A percentile compares a stretch with the other conserved stretches of the same genome.
phyloP scores from a whole-genome alignment of 164 flowering plant species.

The Brasenia schreberi region DNA sequence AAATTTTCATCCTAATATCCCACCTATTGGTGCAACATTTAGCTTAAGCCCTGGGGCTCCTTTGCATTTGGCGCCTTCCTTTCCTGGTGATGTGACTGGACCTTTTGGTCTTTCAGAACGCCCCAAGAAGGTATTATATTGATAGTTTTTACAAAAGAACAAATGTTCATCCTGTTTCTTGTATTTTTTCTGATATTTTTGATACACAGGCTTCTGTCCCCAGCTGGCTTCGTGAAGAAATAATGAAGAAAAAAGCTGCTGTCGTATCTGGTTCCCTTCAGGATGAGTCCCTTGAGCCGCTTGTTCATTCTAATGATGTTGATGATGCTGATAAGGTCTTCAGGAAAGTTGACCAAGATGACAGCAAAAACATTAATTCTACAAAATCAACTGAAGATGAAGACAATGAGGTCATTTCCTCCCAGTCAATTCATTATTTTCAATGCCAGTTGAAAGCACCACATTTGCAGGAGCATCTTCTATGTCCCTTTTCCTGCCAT shows the following conservation, averaged over 20 bases:
- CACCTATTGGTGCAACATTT: conserved; percentile 36
- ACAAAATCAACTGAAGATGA: conserved; percentile 71
- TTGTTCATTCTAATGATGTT: conserved; percentile 34
- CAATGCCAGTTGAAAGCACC: too few species aligned
- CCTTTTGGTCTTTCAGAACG: conserved; percentile 52
- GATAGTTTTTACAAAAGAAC: neutral
- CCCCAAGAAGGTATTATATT: conserved; percentile 77
- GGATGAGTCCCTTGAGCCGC: conserved; percentile 33
- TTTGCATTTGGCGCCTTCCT: conserved; percentile 43
- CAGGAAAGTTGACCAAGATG: conserved; percentile 44
- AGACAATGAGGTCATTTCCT: conserved; percentile 66
- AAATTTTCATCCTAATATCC: conserved; percentile 38
- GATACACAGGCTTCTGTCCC: conserved; percentile 76
- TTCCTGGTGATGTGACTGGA: conserved; percentile 61
- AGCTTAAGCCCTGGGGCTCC: conserved; percentile 34
- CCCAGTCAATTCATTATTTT: neutral
- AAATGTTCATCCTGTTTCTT: neutral
- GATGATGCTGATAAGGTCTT: conserved; percentile 37
- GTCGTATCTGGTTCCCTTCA: conserved; percentile 34
- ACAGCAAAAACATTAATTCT: conserved; percentile 56
- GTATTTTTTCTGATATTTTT: neutral
- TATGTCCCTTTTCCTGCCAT: too few species aligned
- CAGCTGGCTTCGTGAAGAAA: conserved; percentile 96
- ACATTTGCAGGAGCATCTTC: too few species aligned
- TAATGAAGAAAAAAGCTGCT: conserved; percentile 69